Base-by-base conservation (phyloP, 768 basidiomycete species). In the Termitomyces sp. region DNA sequence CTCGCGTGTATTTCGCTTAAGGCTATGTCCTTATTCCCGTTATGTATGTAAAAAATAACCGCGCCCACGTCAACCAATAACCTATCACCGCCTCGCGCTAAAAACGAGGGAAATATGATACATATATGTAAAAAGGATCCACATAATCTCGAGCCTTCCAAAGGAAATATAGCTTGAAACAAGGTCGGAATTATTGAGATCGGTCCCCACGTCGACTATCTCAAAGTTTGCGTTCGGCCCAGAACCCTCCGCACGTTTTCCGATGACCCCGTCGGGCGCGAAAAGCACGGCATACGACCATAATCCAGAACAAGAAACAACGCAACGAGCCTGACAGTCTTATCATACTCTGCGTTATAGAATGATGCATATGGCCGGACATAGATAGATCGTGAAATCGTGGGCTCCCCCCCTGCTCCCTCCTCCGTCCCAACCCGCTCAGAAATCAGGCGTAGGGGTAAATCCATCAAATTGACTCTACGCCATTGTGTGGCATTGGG, bases 321-420 rank as follows among this genome's bases (percentile, higher is more conserved):
- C n/a, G 43, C 55, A 56, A 56, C 25, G 20, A 56, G 40, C 37
- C 51, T 48, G 46, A 17, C 12, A 37, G 34, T 10, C 6, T 42
- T n/a, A 62, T 49, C 52, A 32, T 38, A 45, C 57, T 53, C 50
- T 29, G 29, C 53, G n/a, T 47, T 10, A 40, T 58, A 51, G 8
- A 56, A 38, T 62, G 46, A 55, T 49, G 47, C 46, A 53, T 51
- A 59, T 50, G 56, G 46, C 51, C 51, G 53, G 57, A 59, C 32
- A 55, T 59, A 50, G 52, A 50, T 59, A 40, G 15, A 57, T 59
- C 58, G 43, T 56, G 54, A 36, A 43, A 14, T 31, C 38, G 38
- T 17, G 53, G 20, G 54, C 4, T 12, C 5, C 54, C 31, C 9
- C 7, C 37, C 7, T 29, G 15, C 38, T 42, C 38, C 14, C 14